phyloP scores from a whole-genome alignment of 2,329 filamentous ascomycete genomes.

The Colletotrichum viniferum region DNA sequence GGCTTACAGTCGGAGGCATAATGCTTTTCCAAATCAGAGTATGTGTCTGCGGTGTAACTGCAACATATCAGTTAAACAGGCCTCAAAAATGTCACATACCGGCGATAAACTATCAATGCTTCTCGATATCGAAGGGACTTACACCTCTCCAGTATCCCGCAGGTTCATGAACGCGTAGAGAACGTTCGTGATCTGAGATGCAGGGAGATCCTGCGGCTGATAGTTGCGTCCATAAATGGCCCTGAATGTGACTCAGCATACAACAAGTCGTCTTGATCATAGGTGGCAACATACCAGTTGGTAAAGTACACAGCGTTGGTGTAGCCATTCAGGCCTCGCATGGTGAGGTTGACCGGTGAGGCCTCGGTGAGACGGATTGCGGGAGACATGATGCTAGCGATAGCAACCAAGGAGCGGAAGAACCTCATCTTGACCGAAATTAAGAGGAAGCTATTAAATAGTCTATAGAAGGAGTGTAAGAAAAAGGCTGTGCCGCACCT shows the following conservation, averaged over 20 bases:
- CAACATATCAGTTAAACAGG: fast-evolving
- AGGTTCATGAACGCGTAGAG: conserved; percentile 85
- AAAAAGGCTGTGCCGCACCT: neutral
- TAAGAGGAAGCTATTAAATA: neutral
- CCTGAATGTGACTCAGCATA: conserved; percentile 37
- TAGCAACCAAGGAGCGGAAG: neutral
- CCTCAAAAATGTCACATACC: fast-evolving
- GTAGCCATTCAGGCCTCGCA: conserved; percentile 27
- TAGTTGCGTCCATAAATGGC: conserved; percentile 78
- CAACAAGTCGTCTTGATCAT: neutral
- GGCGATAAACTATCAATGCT: fast-evolving
- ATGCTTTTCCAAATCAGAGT: conserved; percentile 75
- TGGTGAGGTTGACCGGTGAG: neutral
- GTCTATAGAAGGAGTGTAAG: neutral
- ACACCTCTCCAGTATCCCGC: conserved; percentile 72
- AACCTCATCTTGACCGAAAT: neutral
- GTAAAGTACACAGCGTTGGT: conserved; percentile 52
- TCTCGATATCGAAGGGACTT: conserved; percentile 29
- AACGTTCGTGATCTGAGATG: conserved; percentile 74
- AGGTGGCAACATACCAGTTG: conserved; percentile 46
- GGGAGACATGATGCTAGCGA: neutral
- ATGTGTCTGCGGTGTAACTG: conserved; percentile 69
- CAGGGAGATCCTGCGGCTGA: conserved; percentile 72
- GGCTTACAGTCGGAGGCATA: conserved; percentile 67
- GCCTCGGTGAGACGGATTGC: neutral